Conservation (phyloP, 306 rosid species). For the Sicyos edulis region DNA sequence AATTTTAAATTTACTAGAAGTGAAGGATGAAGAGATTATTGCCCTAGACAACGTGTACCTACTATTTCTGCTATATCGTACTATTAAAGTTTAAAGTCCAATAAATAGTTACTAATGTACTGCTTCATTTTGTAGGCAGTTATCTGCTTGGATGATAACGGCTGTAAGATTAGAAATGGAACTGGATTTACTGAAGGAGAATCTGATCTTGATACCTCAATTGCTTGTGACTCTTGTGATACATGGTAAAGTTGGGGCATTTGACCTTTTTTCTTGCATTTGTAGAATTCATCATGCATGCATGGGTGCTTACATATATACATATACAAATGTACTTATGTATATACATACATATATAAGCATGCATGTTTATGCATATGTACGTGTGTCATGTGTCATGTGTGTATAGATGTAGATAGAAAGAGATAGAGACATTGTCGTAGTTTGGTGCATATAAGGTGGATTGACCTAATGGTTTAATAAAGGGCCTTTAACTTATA, state of each 20-base stretch:
- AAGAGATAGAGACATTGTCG: not conserved
- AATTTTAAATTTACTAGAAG: not conserved
- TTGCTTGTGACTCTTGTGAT: constrained; percentile 97
- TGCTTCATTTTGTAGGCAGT: constrained; percentile 71
- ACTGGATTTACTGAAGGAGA: constrained; percentile 47
- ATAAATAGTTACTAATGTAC: constrained; percentile 30
- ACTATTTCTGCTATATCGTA: not conserved
- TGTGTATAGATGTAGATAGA: not conserved
- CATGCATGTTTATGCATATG: not conserved
- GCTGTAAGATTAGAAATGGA: constrained; percentile 80
- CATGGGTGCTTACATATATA: not conserved
- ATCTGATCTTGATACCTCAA: constrained; percentile 79
- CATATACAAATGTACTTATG: not conserved
- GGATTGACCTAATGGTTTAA: no score
- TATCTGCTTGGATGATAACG: constrained; percentile 90
- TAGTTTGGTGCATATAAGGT: not conserved
- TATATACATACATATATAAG: not conserved
- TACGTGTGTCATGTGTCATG: not conserved
- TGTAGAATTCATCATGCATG: not conserved
- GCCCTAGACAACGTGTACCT: not conserved
- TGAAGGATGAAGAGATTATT: not conserved
- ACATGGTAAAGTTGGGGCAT: constrained; percentile 46
- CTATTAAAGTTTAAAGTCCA: not conserved
- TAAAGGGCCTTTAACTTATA: no score
- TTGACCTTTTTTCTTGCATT: constrained; percentile 15